Base-by-base conservation (phyloP, 495 filamentous ascomycete genomes). In the Trichoderma parareesei region DNA sequence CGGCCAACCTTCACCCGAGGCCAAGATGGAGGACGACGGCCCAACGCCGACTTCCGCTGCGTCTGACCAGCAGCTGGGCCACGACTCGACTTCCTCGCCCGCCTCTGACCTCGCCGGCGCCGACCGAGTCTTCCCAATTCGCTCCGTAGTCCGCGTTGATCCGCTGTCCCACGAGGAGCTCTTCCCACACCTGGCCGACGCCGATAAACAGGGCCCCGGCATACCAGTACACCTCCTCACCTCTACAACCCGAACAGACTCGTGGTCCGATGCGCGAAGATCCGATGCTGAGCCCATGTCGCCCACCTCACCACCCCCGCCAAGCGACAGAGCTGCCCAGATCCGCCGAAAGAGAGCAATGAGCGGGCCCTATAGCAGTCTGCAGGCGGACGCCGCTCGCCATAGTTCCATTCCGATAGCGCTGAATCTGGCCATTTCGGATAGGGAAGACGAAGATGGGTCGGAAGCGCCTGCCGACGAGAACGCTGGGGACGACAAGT, bases 111-210 rank as follows among this genome's bases (percentile, higher is more conserved):
- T 49, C 18, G 41, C 41, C 3, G 61, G 40, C 9, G 61, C 16
- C 9, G 89, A 93, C 69, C 82, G 89, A 37, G 88, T 96, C 27
- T 96, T 92, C 65, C 91, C 91, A 13, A 89, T 95, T n/a, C 84
- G 88, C 43, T 93, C 89, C 13, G 87, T 90, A 37, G 83, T 96
- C 35, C 89, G 86, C 10, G 87, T 95, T 38, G 87, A 89, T 67
- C 82, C 87, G 33, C 67, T 70, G 57, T 64, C 48, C 20, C 67
- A 75, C 59, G 65, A 66, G 71, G 74, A 75, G 68, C 68, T 68
- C 60, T 66, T 67, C 62, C 64, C 64, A 20, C 66, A 7, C 66
- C 67, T 57, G 64, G 61, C 65, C 48, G 62, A 38, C 35, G 67
- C 44, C 63, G 67, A 38, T 9, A 37, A 27, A 2, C 53, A 53